A percentile compares a stretch with the other conserved stretches of the same genome.
Evolutionary conservation across 257 asterid genomes (phyloP).

Genomic region (Ajuga chamaepitys): DNA sequence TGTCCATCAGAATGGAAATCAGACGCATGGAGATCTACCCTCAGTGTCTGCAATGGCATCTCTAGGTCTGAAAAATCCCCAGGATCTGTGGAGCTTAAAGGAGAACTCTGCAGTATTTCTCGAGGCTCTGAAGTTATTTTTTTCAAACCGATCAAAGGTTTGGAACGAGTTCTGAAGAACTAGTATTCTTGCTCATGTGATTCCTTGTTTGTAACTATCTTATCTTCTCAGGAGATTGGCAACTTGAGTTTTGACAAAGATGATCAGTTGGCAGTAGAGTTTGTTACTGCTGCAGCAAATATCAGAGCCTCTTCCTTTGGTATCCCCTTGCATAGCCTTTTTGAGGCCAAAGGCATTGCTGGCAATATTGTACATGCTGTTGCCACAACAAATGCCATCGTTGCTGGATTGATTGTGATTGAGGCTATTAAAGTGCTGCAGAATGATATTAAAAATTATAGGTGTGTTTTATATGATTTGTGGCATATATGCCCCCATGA

Average conservation of each 20-base stretch:
- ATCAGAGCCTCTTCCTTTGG: constrained; percentile 98
- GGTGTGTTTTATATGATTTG: constrained; percentile 39
- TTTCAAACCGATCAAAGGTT: constrained; percentile 71
- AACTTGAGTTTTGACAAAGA: constrained; percentile 93
- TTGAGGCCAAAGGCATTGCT: constrained; percentile 96
- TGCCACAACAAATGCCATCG: constrained; percentile 96
- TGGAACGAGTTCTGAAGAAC: constrained; percentile 10
- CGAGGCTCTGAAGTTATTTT: constrained; percentile 71
- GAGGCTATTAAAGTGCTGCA: constrained; percentile 95
- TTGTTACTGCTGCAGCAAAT: constrained; percentile 98
- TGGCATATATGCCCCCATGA: not conserved
- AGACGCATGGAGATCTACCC: constrained; percentile 36
- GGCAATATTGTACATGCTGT: constrained; percentile 98
- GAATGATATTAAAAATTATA: constrained; percentile 56
- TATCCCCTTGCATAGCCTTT: constrained; percentile 92
- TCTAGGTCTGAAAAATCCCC: constrained; percentile 82
- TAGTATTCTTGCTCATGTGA: constrained; percentile 14
- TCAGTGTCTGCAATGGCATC: constrained; percentile 79
- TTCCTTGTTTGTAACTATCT: constrained; percentile 4
- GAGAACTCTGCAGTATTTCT: constrained; percentile 82
- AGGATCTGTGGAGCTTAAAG: constrained; percentile 85
- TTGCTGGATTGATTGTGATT: constrained; percentile 94
- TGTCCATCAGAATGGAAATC: constrained; percentile 64
- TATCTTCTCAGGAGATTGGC: constrained; percentile 67
- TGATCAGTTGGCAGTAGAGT: constrained; percentile 95